Base-by-base conservation (phyloP, 768 basidiomycete species). In the Hygrophoropsis aurantiaca region DNA sequence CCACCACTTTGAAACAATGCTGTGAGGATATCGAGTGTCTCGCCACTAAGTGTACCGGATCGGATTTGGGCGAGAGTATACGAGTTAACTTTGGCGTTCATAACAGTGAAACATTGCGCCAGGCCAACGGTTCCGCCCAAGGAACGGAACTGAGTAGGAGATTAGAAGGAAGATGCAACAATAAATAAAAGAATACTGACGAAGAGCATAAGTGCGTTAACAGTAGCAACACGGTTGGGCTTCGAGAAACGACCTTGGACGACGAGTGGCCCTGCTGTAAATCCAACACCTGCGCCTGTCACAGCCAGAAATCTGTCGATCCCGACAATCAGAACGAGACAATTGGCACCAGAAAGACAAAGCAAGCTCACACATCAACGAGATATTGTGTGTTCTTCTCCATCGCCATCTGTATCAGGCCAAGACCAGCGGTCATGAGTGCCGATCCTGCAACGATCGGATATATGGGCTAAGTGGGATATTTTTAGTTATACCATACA, bases 101-200 rank as follows among this genome's bases (percentile, higher is more conserved):
- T 67, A 18, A 80, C 63, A 7, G 79, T 73, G 34, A 71, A 68
- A 42, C 77, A 78, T 51, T 80, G 79, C 0, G 79, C 77, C 32
- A 80, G 70, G 19, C 79, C 78, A 32, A 78, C 56, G 0, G 77
- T 79, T 8, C 79, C 79, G n/a, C 79, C 79, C 32, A 78, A 60
- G 1, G 72, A 59, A 13, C 74, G 69, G 62, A 73, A 74, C 76
- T 79, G 51, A 0, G 4, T n/a, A 9, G n/a, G 5, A 15, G 3
- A 10, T 18, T 10, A 21, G 15, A 4, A 18, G 1, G 13, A 13
- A 40, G 7, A 16, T 21, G 27, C 6, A 13, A 7, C 13, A 30
- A 13, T 6, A 13, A 30, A 30, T 6, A 30, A 13, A 30, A 30
- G 27, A 30, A 30, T 10, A 70, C 76, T 47, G 47, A 77, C 76